Conservation (phyloP, 208 protist species). For the Leishmania gerbilli region DNA sequence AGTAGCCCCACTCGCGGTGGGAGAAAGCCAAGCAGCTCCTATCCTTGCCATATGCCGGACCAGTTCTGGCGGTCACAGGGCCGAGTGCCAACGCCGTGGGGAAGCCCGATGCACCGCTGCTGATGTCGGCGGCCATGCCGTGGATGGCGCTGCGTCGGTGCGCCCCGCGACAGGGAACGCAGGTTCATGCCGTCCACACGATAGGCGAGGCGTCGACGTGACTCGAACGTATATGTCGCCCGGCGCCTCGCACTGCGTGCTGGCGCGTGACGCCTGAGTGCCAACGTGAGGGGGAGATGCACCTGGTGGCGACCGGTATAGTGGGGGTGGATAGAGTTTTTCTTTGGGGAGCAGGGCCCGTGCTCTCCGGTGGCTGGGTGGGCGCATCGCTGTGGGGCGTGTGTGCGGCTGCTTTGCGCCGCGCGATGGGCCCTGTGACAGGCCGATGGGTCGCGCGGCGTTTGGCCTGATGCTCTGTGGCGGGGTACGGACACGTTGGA, state of each 20-base stretch:
- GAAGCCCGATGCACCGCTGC: background rate
- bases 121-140: background rate
- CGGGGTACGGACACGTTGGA: background rate
- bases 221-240: background rate
- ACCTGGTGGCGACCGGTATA: no score
- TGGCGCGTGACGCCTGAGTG: no score
- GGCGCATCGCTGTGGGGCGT: background rate
- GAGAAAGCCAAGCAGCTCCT: background rate
- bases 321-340: background rate
- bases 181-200: background rate
- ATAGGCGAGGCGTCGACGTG: background rate
- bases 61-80: background rate
- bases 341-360: no score
- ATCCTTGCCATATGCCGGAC: background rate
- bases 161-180: background rate
- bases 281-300: no score
- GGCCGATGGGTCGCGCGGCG: background rate
- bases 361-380: no score
- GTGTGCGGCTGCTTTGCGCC: no score
- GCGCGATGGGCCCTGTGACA: background rate
- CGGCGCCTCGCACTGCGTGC: background rate
- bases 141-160: background rate
- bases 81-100: background rate
- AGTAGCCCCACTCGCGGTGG: background rate
- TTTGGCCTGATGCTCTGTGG: background rate